phyloP scores from a whole-genome alignment of 2,329 filamentous ascomycete genomes.

The Intubia oerlemansii region DNA sequence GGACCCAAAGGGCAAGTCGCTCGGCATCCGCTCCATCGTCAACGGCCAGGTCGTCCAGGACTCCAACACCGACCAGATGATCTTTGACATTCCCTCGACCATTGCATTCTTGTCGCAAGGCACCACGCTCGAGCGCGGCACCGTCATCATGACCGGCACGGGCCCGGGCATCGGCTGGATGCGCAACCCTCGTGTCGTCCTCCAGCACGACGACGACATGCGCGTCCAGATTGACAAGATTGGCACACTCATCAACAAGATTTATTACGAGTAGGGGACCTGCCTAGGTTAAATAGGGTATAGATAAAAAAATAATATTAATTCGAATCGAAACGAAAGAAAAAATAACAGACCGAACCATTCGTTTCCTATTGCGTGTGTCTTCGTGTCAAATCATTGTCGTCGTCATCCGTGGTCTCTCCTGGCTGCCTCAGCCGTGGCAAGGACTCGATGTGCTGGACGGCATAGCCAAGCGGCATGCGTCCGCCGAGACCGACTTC shows the following conservation, averaged over 20 bases:
- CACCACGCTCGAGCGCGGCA: constrained; percentile 17
- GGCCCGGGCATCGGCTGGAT: constrained; percentile 20
- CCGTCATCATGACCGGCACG: constrained; percentile 19
- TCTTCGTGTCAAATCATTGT: too few relatives aligned
- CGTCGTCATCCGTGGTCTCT: too few relatives aligned
- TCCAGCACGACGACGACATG: constrained; percentile 11
- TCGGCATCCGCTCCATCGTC: constrained; percentile 14
- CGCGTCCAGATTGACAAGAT: constrained; percentile 16
- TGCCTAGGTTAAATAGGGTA: too few relatives aligned
- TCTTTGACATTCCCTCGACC: constrained; percentile 16
- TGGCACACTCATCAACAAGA: constrained; percentile 16
- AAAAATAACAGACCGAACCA: too few relatives aligned
- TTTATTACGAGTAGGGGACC: constrained; percentile 16
- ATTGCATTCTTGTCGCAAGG: constrained; percentile 17
- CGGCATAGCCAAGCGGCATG: too few relatives aligned
- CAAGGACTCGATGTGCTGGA: too few relatives aligned
- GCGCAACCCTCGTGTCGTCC: constrained; percentile 13
- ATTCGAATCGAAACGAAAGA: too few relatives aligned
- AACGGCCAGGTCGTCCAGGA: constrained; percentile 18
- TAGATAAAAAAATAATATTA: too few relatives aligned
- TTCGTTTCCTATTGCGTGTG: too few relatives aligned
- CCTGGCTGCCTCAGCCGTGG: too few relatives aligned
- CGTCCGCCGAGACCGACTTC: too few relatives aligned
- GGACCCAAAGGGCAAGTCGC: constrained; percentile 13
- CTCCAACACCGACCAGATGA: constrained; percentile 16